Conservation (phyloP, 768 basidiomycete genomes). For the Pholiota microspora region DNA sequence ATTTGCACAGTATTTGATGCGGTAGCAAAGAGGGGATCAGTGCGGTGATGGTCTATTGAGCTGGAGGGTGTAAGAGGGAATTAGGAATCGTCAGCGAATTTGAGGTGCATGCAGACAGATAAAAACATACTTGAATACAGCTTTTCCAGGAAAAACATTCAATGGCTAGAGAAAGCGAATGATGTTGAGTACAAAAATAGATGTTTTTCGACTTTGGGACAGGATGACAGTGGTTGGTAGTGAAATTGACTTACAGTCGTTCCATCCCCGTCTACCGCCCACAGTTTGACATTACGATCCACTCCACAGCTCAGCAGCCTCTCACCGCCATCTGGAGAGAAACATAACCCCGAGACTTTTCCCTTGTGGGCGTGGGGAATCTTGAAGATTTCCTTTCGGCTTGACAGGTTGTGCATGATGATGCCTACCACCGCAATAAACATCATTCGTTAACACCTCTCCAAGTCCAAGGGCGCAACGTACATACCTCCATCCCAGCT, state of each 20-base stretch:
- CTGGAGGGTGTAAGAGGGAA: slow-evolving; percentile 36
- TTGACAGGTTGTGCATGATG: slow-evolving; percentile 78
- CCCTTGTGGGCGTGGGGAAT: slow-evolving; percentile 78
- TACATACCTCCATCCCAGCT: slow-evolving; percentile 93
- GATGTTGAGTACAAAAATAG: slow-evolving; percentile 17
- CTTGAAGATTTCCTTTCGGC: slow-evolving; percentile 49
- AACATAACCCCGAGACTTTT: slow-evolving; percentile 81
- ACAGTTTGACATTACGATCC: slow-evolving; percentile 81
- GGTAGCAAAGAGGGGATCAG: slow-evolving; percentile 88
- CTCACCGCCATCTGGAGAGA: slow-evolving; percentile 50
- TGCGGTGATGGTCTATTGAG: slow-evolving; percentile 91
- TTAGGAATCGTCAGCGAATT: neutral
- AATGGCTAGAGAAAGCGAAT: slow-evolving; percentile 46
- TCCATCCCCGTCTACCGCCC: slow-evolving; percentile 46
- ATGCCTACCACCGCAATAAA: slow-evolving; percentile 50
- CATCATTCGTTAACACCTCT: slow-evolving; percentile 8
- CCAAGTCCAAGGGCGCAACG: slow-evolving; percentile 5
- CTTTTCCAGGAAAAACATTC: slow-evolving; percentile 80
- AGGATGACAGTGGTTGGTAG: slow-evolving; percentile 28
- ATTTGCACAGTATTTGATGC: slow-evolving; percentile 92
- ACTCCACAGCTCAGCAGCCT: slow-evolving; percentile 77
- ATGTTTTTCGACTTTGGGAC: neutral
- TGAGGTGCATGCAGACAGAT: neutral
- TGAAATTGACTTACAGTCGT: slow-evolving; percentile 24
- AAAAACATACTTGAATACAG: slow-evolving; percentile 79